A percentile compares a stretch with the other conserved stretches of the same genome.
Conservation (phyloP, 805 yeast genomes). For the Aciculoconidium aculeatum region DNA sequence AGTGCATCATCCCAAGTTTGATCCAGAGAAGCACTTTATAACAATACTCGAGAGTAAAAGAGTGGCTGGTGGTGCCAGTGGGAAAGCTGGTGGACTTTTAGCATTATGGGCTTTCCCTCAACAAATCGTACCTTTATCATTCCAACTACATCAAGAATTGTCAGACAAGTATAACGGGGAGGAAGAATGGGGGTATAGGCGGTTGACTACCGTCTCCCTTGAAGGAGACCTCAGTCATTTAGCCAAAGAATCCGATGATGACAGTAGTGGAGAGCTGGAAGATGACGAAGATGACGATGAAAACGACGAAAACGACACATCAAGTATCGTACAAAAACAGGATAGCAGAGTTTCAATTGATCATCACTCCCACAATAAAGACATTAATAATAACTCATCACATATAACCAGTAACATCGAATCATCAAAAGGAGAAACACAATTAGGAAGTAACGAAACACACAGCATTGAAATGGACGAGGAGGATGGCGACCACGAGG, state of each 20-base stretch:
- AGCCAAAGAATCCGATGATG: conserved; percentile 16
- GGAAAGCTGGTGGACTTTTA: conserved; percentile 93
- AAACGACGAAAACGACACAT: conserved; percentile 12
- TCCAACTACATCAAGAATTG: conserved; percentile 76
- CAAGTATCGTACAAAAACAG: too few species aligned
- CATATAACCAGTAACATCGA: too few species aligned
- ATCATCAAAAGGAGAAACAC: too few species aligned
- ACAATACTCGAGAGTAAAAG: conserved; percentile 83
- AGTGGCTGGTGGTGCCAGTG: conserved; percentile 96
- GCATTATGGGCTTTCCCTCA: conserved; percentile 98
- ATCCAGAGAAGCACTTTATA: conserved; percentile 67
- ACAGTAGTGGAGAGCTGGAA: conserved; percentile 17
- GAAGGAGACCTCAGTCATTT: conserved; percentile 67
- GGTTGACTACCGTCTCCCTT: conserved; percentile 77
- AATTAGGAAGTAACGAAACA: too few species aligned
- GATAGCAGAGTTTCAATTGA: too few species aligned
- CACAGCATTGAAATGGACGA: conserved; percentile 42
- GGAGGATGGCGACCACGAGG: conserved; percentile 16
- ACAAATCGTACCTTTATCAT: conserved; percentile 85
- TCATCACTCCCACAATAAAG: too few species aligned
- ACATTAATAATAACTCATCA: too few species aligned
- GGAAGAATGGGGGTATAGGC: conserved; percentile 86
- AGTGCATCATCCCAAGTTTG: conserved; percentile 75
- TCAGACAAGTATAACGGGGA: conserved; percentile 78
- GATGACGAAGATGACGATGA: conserved; percentile 13